These are phyloP conservation scores for Stenocarpella maydis DNA, from an alignment of 2,329 filamentous ascomycete species.

Conservation along the genomic window DNA sequence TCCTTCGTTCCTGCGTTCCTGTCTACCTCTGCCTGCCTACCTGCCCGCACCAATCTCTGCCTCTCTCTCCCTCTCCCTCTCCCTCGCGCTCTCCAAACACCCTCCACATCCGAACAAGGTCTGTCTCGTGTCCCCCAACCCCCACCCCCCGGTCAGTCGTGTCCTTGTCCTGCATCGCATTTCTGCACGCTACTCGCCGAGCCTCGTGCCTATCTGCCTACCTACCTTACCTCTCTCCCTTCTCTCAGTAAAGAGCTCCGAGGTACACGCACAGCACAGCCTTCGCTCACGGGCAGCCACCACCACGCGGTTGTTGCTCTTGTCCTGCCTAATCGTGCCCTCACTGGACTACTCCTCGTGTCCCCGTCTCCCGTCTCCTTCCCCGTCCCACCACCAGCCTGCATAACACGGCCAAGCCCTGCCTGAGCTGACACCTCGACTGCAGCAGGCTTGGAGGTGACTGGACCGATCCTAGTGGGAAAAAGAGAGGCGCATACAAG, in stretches of 20 bases:
- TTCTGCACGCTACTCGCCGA: slow-evolving; percentile 28
- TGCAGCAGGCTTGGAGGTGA: slow-evolving; percentile 21
- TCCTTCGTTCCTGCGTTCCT: too few species aligned
- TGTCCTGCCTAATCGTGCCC: slow-evolving; percentile 10
- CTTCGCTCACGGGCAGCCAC: slow-evolving; percentile 4
- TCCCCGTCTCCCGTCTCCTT: neutral
- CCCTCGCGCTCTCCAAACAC: neutral
- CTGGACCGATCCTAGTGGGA: slow-evolving; percentile 9
- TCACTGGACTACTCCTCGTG: neutral
- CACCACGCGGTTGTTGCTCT: slow-evolving; percentile 4
- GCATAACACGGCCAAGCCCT: slow-evolving; percentile 16
- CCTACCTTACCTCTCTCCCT: neutral
- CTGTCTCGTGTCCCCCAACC: too few species aligned
- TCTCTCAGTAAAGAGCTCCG: neutral
- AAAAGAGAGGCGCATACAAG: neutral
- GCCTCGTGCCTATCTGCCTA: neutral
- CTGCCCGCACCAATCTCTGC: neutral
- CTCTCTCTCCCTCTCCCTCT: neutral
- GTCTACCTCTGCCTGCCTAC: neutral
- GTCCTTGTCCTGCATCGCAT: slow-evolving; percentile 24
- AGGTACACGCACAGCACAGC: slow-evolving; percentile 18
- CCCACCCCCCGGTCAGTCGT: neutral
- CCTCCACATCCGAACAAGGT: slow-evolving; percentile 3
- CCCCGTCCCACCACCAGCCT: slow-evolving; percentile 3
- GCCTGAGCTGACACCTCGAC: slow-evolving; percentile 24